These are phyloP conservation scores for Juglanconis juglandina DNA, from an alignment of 2,329 filamentous ascomycete species.

Conservation along the genomic window DNA sequence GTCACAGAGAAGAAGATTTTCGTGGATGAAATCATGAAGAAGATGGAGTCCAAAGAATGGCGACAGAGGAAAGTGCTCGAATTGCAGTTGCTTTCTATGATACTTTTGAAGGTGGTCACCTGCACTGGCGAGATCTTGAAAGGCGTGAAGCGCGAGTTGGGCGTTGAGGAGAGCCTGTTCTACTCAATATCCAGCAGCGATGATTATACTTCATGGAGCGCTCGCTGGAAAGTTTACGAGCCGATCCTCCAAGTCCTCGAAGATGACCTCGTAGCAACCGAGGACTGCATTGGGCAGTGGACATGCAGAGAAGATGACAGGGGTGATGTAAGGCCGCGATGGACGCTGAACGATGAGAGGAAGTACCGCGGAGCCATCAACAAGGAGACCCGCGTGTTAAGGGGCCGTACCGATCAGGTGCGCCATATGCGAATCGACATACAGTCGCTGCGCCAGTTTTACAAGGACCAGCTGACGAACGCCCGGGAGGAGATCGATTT, in stretches of 20 bases:
- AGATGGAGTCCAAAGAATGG: conserved; percentile 19
- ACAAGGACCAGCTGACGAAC: background rate
- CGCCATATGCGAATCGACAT: too few species aligned
- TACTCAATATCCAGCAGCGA: background rate
- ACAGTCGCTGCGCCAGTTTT: too few species aligned
- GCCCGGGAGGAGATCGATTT: conserved; percentile 16
- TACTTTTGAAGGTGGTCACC: too few species aligned
- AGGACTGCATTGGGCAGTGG: conserved; percentile 20
- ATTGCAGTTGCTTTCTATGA: conserved; percentile 4
- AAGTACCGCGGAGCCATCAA: conserved; percentile 25
- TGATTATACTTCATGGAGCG: background rate
- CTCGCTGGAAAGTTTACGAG: background rate
- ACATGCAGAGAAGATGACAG: conserved; percentile 24
- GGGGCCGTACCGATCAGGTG: too few species aligned
- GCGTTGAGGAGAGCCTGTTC: background rate
- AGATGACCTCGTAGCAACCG: background rate
- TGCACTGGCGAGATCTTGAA: background rate
- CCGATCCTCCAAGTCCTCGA: conserved; percentile 1
- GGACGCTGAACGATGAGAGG: conserved; percentile 30
- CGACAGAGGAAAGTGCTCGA: conserved; percentile 29
- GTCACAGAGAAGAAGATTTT: background rate
- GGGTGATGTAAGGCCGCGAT: conserved; percentile 26
- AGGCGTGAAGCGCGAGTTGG: background rate
- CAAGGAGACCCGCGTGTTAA: background rate
- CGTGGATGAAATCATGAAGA: rapidly evolving